Base-by-base conservation (phyloP, 1,139 yeast species). In the Kodamaea sp. region DNA sequence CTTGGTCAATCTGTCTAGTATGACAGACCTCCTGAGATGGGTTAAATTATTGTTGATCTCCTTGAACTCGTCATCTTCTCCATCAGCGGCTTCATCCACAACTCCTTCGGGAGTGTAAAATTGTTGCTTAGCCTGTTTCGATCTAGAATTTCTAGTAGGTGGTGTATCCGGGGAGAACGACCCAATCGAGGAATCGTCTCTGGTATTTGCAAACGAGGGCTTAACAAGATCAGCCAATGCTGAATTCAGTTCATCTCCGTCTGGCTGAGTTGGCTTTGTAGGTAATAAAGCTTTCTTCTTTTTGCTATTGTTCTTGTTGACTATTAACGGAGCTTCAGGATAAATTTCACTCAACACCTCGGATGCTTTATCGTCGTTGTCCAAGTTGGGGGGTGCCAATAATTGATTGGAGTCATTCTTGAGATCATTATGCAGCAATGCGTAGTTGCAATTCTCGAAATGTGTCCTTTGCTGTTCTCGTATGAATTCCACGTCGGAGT, bases 281-380 rank as follows among this genome's bases (percentile, higher is more conserved):
- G 41, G 37, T 13, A 34, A 18, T 15, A 39, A 28, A 11, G 24
- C 20, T 57, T 34, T 55, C 59, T 16, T 50, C 46, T 25, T 47
- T 44, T 33, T 37, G n/a, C 33, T 35, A 22, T 46, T 43, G 35
- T 72, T 74, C 33, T 50, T 59, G 15, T 72, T 57, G 5, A 64
- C 45, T 29, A 73, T 55, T 1, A 76, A 77, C 2, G 61, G 51
- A 26, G 63, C 71, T 13, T 47, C 48, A 2, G 71, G 65, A 34
- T 55, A 69, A 1, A 66, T 49, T 34, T 74, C 79, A 43, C 77
- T 70, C 22, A 71, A 49, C 1, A 68, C 64, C 37, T 74, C 80
- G 4, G 65, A 52, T 7, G 50, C 47, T 35, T 53, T 55, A 7
- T 57, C 62, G 3, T 56, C 57, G 12, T 30, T 28, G 9, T 35